A percentile compares a stretch with the other conserved stretches of the same genome.
Evolutionary conservation across 2,329 filamentous ascomycete genomes (phyloP).

Genomic region (Coniochaeta prunicola): DNA sequence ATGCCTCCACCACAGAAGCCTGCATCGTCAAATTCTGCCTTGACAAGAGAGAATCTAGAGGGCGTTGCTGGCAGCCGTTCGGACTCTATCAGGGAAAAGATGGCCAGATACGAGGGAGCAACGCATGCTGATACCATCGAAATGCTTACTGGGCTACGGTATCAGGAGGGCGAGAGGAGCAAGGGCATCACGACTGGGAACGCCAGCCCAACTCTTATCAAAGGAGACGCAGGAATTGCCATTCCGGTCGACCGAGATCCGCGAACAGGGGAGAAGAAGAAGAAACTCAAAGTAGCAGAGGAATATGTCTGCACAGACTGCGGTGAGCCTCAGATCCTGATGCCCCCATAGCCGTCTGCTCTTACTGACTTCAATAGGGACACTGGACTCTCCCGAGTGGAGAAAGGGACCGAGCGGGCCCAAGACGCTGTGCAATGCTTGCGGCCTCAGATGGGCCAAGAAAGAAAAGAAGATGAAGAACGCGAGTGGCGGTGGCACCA

Average conservation of each 20-base stretch:
- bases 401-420: slow-evolving; percentile 87
- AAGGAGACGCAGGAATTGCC: slow-evolving; percentile 79
- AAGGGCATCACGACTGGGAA: slow-evolving; percentile 83
- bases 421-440: slow-evolving; percentile 94
- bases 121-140: slow-evolving; percentile 82
- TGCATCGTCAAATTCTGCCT: slow-evolving; percentile 53
- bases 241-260: slow-evolving; percentile 74
- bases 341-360: background rate
- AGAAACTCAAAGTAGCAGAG: slow-evolving; percentile 74
- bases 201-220: slow-evolving; percentile 70
- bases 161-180: slow-evolving; percentile 82
- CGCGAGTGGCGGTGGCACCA: slow-evolving; percentile 8
- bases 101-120: slow-evolving; percentile 68
- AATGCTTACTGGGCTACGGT: slow-evolving; percentile 83
- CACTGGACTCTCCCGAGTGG: slow-evolving; percentile 91
- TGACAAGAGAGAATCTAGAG: slow-evolving; percentile 76
- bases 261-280: slow-evolving; percentile 70
- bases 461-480: slow-evolving; percentile 67
- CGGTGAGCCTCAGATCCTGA: slow-evolving; percentile 39
- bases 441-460: slow-evolving; percentile 70
- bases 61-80: slow-evolving; percentile 58
- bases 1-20: slow-evolving; percentile 64
- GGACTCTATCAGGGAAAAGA: slow-evolving; percentile 77
- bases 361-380: slow-evolving; percentile 39
- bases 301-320: slow-evolving; percentile 97